Conservation (phyloP, 257 asterid species). For the Solanum clarkiae region DNA sequence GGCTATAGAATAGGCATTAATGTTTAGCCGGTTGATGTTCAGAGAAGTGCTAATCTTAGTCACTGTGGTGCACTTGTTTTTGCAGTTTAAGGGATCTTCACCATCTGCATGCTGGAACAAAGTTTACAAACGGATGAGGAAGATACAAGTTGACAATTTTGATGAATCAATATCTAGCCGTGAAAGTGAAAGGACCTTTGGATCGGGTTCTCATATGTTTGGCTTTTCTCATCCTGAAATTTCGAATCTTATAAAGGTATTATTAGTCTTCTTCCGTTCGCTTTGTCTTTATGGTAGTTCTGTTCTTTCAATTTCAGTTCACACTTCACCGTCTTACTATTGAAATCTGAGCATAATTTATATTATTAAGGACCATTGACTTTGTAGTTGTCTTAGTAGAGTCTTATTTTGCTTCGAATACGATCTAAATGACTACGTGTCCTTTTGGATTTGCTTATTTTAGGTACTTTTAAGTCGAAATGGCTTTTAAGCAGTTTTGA, state of each 20-base stretch:
- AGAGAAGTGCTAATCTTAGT: not conserved
- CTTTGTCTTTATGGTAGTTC: not conserved
- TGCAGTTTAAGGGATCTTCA: slow-evolving; percentile 70
- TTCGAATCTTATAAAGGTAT: slow-evolving; percentile 67
- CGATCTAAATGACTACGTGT: not conserved
- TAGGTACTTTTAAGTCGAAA: too few relatives aligned
- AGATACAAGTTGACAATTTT: slow-evolving; percentile 31
- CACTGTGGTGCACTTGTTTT: slow-evolving; percentile 6
- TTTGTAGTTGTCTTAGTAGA: not conserved
- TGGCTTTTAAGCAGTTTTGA: too few relatives aligned
- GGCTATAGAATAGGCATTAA: not conserved
- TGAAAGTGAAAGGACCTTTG: slow-evolving; percentile 35
- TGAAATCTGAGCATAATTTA: not conserved
- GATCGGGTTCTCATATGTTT: slow-evolving; percentile 72
- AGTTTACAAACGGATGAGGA: slow-evolving; percentile 56
- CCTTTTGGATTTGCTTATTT: too few relatives aligned
- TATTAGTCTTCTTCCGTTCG: not conserved
- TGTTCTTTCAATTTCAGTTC: not conserved
- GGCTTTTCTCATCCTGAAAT: slow-evolving; percentile 77
- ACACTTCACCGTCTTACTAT: not conserved
- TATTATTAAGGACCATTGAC: not conserved
- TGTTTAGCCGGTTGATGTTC: not conserved
- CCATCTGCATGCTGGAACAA: slow-evolving; percentile 87
- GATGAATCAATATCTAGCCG: slow-evolving; percentile 23
- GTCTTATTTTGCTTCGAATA: not conserved